A percentile compares a stretch with the other conserved stretches of the same genome.
phyloP scores from a whole-genome alignment of 129 eudicot genomes.

The Ambrosia artemisiifolia region DNA sequence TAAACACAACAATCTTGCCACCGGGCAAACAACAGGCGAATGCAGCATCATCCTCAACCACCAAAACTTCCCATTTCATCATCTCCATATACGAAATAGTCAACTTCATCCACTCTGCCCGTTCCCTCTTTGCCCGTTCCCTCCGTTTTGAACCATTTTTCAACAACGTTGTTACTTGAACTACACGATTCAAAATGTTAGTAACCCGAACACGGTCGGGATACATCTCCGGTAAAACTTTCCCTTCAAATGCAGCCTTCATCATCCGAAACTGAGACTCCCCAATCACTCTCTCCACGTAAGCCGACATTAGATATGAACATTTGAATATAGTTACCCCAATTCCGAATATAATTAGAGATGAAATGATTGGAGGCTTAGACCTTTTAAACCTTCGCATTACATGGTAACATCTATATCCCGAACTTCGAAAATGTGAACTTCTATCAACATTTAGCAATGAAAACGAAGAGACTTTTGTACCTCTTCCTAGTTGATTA shows the following conservation, averaged over 20 bases:
- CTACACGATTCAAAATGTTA: conserved; percentile 50
- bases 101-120: neutral
- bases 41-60: conserved; percentile 59
- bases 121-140: conserved; percentile 51
- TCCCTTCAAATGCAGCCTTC: conserved; percentile 52
- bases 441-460: neutral
- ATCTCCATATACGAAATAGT: conserved; percentile 55
- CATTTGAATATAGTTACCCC: conserved; percentile 53
- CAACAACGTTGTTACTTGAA: conserved; percentile 60
- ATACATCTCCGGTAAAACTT: conserved; percentile 62
- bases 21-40: conserved; percentile 89
- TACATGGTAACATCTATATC: conserved; percentile 34
- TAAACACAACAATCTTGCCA: conserved; percentile 91
- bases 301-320: conserved; percentile 51
- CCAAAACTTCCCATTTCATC: conserved; percentile 83
- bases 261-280: conserved; percentile 52
- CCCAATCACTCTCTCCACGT: conserved; percentile 47
- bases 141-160: conserved; percentile 28
- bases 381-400: too few relatives aligned
- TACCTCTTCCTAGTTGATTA: neutral
- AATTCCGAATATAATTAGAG: too few relatives aligned
- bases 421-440: neutral
- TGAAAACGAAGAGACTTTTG: conserved; percentile 4
- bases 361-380: too few relatives aligned
- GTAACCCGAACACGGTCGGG: conserved; percentile 75